Base-by-base conservation (phyloP, 169 alveolate genomes). In the Babesia gibsoni region DNA sequence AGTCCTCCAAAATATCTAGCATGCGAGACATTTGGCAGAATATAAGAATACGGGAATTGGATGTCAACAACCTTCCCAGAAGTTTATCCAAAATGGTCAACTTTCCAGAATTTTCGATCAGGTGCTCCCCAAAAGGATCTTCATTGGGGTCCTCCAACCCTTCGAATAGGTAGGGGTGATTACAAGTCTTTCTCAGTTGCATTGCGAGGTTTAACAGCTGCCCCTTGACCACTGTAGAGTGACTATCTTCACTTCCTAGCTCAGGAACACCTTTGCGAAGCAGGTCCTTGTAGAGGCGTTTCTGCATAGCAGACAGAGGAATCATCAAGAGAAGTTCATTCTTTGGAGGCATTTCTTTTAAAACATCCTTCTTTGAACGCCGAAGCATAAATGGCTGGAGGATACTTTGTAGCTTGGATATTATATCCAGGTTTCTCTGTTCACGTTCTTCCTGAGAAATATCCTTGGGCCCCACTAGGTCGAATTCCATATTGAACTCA, bases 111-210 rank as follows among this genome's bases (percentile, higher is more conserved):
- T 91, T 84, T 22, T 81, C 91, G 4, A 94, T 89, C n/a, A 95
- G 74, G 70, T 94, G 97, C 79, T 95, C 97, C 16, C 96, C 98
- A 30, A 90, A 88, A 7, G 94, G 93, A 63, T 88, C 93, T 27
- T 53, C 92, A 6, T 82, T 70, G 30, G 91, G 90, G 35, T 94
- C 96, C 79, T 95, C 99, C 29, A 91, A 85, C 4, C 95, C 97
- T 57, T 93, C 96, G 67, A 79, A 94, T 33, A 96, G 91, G 75
- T 95, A 98, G 5, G 99, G 99, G 82, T 95, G 99, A 73, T 97
- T 97, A 79, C 99, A 97, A 16, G 97, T 98, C 88, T 97, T 97
- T 73, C 99, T 92, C 52, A 97, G 95, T 83, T 97, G 98, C 98
- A 97, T 97, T 23, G 97, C 97, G 66, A 96, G 89, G 80, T 97